Percentiles rank a stretch among this genome's conserved stretches.
Evolutionary conservation across 371 early-diverging fungal species (phyloP).

Genomic region (Basidiobolus meristosporus): DNA sequence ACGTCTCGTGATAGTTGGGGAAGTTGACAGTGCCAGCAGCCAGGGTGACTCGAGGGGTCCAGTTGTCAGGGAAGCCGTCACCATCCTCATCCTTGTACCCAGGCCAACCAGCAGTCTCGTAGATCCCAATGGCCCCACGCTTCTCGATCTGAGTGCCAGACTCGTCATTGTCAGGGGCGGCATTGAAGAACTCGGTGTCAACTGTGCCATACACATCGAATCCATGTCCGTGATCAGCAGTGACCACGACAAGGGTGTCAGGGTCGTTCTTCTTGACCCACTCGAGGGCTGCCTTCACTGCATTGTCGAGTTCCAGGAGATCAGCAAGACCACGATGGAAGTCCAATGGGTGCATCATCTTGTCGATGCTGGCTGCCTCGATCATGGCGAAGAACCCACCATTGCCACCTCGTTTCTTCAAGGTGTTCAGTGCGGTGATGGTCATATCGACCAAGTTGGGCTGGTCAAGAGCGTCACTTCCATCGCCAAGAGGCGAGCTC

Average conservation of each 20-base stretch:
- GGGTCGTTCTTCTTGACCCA: slow-evolving; percentile 34
- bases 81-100: slow-evolving; percentile 33
- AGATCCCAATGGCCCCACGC: slow-evolving; percentile 38
- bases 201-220: slow-evolving; percentile 57
- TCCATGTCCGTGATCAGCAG: slow-evolving; percentile 52
- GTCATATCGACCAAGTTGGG: slow-evolving; percentile 51
- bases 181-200: slow-evolving; percentile 20
- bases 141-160: slow-evolving; percentile 12
- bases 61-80: slow-evolving; percentile 46
- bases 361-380: slow-evolving; percentile 58
- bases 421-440: slow-evolving; percentile 31
- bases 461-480: slow-evolving; percentile 30
- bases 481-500: slow-evolving; percentile 22
- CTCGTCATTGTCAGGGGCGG: slow-evolving; percentile 2
- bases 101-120: slow-evolving; percentile 42
- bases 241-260: slow-evolving; percentile 43
- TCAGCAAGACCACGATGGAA: slow-evolving; percentile 50
- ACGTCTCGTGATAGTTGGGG: slow-evolving; percentile 34
- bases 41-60: slow-evolving; percentile 29
- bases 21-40: slow-evolving; percentile 38
- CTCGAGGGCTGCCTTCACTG: slow-evolving; percentile 33
- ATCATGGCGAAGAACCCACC: slow-evolving; percentile 57
- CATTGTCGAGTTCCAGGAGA: slow-evolving; percentile 45
- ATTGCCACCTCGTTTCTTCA: slow-evolving; percentile 36
- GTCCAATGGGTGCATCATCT: slow-evolving; percentile 48